phyloP scores from a whole-genome alignment of 2,329 filamentous ascomycete species.

The Pezizomycotina sp. region DNA sequence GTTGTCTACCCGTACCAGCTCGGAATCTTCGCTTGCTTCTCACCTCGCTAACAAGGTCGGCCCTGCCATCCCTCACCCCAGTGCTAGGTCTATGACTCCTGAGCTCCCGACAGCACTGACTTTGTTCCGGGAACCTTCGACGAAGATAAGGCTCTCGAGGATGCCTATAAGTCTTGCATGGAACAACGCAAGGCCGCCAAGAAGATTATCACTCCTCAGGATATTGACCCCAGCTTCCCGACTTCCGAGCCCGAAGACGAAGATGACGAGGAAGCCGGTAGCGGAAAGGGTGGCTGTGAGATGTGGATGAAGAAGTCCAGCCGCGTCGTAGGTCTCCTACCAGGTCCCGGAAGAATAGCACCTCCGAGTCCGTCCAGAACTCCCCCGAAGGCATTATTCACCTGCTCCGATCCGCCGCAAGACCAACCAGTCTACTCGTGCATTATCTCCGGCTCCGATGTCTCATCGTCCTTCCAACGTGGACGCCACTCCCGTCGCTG shows the following conservation, averaged over 20 bases:
- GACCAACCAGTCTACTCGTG: slow-evolving; percentile 19
- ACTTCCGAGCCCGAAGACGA: slow-evolving; percentile 79
- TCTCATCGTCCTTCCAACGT: slow-evolving; percentile 40
- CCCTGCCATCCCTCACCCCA: slow-evolving; percentile 23
- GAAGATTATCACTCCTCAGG: slow-evolving; percentile 72
- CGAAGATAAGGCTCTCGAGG: slow-evolving; percentile 86
- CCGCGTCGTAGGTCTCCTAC: slow-evolving; percentile 35
- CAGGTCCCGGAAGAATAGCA: slow-evolving; percentile 20
- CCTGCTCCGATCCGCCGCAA: slow-evolving; percentile 27
- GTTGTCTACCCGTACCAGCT: slow-evolving; percentile 35
- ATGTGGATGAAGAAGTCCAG: slow-evolving; percentile 36
- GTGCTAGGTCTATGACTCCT: slow-evolving; percentile 44
- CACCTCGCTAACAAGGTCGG: slow-evolving; percentile 27
- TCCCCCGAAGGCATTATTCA: slow-evolving; percentile 28
- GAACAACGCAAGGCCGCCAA: slow-evolving; percentile 68
- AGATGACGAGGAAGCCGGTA: slow-evolving; percentile 43
- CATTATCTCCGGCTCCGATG: slow-evolving; percentile 31
- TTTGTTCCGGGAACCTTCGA: slow-evolving; percentile 98
- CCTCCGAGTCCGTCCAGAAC: slow-evolving; percentile 32
- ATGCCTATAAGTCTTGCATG: slow-evolving; percentile 73
- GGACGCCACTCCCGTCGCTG: no score
- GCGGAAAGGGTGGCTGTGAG: slow-evolving; percentile 33
- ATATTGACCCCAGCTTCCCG: slow-evolving; percentile 94
- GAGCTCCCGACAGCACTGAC: slow-evolving; percentile 94
- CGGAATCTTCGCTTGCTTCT: slow-evolving; percentile 45